Base-by-base conservation (phyloP, 306 rosid species). In the Inga laurina region DNA sequence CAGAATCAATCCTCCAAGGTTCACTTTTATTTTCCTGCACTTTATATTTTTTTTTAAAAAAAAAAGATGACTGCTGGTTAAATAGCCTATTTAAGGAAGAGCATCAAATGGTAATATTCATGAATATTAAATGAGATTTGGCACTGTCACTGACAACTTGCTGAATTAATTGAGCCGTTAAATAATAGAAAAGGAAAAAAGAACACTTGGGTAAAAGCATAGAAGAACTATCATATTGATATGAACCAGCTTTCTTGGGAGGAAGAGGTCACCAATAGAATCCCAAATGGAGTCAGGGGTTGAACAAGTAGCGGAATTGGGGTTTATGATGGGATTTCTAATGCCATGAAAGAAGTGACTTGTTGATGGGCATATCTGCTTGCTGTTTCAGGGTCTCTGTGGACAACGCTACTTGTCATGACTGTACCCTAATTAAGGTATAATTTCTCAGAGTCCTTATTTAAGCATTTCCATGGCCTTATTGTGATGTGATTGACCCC, bases 1-100 rank as follows among this genome's bases (percentile, higher is more conserved):
- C 77, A 88, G 92, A 86, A 91, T 94, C 86, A 94, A 94, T 74
- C 97, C 98, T 41, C 98, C 98, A 77, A 93, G 97, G 97, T 93
- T 72, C 74, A 39, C 57, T 51, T 4, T 76, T 59, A 77, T 64
- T 68, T 78, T 76, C 22, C 74, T 22, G 66, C 45, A 41, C 69
- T 43, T 82, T 61, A 54, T 27, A 22, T 4, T 49, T 49, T 49
- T 48, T 48, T 2, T 48, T 13, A 14, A 5, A 14, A 15, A 11
- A n/a, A 24, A 24, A 27, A 27, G 30, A 66, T 24, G n/a, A 62
- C 64, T 62, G 16, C 73, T 70, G 74, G 48, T 37, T 68, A 22
- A 69, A 18, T 68, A 77, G 57, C 68, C 75, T 82, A 59, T 32
- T 61, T 46, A 52, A 70, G 59, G 46, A 64, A 7, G 70, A 69